phyloP scores from a whole-genome alignment of 768 basidiomycete genomes.

The Amanita muscaria region DNA sequence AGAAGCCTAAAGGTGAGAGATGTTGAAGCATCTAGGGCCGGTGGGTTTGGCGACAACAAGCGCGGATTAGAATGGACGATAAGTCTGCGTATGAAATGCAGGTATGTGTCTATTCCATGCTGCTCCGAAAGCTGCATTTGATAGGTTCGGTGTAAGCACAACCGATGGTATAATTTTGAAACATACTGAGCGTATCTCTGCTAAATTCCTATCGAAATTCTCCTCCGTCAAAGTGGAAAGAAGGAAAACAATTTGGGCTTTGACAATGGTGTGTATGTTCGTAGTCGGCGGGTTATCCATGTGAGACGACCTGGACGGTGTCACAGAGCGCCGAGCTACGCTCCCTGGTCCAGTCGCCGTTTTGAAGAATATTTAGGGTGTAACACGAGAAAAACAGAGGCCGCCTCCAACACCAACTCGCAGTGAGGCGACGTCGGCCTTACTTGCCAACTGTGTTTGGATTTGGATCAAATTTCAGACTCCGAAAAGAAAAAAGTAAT shows the following conservation, averaged over 20 bases:
- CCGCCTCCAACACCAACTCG: constrained; percentile 35
- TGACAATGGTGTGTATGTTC: constrained; percentile 88
- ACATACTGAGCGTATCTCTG: constrained; percentile 91
- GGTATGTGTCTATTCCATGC: constrained; percentile 94
- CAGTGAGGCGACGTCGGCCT: constrained; percentile 27
- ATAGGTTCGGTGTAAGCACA: constrained; percentile 10
- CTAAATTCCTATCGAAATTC: constrained; percentile 89
- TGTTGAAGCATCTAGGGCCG: constrained; percentile 66
- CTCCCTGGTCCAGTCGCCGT: constrained; percentile 67
- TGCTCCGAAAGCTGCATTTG: constrained; percentile 80
- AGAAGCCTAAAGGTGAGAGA: constrained; percentile 78
- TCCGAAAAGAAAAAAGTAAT: constrained; percentile 24
- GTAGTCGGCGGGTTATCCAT: constrained; percentile 82
- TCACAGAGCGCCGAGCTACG: constrained; percentile 64
- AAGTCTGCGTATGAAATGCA: constrained; percentile 95
- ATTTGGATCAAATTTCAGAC: constrained; percentile 19
- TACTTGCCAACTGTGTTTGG: constrained; percentile 16
- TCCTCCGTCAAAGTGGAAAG: constrained; percentile 95
- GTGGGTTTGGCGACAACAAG: constrained; percentile 48
- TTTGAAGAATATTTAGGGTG: constrained; percentile 40
- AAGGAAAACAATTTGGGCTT: constrained; percentile 96
- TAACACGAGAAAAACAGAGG: constrained; percentile 27
- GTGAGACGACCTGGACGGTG: constrained; percentile 73
- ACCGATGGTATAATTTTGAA: constrained; percentile 5
- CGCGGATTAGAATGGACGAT: constrained; percentile 81